Conservation (phyloP, 148 eudicot genomes). For the Rhododendron ferrugineum region DNA sequence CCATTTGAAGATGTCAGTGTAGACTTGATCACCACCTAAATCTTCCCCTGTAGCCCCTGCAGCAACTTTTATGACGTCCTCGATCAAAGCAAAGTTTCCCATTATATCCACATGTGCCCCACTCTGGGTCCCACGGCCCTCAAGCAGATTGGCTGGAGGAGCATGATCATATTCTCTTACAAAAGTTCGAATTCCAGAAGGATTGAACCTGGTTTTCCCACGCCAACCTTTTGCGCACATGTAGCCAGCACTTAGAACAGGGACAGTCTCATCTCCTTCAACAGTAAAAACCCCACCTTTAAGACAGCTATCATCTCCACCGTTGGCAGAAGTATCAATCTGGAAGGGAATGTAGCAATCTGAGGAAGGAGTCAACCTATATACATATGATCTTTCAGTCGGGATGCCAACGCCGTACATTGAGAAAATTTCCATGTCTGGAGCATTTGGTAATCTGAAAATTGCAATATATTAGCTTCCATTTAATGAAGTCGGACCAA, state of each 20-base stretch:
- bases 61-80: conserved; percentile 84
- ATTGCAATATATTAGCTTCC: not conserved
- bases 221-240: conserved; percentile 99
- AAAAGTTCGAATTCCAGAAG: conserved; percentile 67
- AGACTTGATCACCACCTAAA: conserved; percentile 85
- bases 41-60: conserved; percentile 80
- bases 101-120: conserved; percentile 93
- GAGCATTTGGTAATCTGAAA: conserved; percentile 91
- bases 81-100: conserved; percentile 92
- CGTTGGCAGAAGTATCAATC: conserved; percentile 65
- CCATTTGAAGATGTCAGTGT: conserved; percentile 81
- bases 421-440: conserved; percentile 84
- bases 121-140: conserved; percentile 96
- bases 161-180: conserved; percentile 80
- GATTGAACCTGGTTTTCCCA: conserved; percentile 82
- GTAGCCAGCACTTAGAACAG: conserved; percentile 80
- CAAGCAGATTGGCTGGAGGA: conserved; percentile 81
- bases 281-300: conserved; percentile 64
- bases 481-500: not conserved
- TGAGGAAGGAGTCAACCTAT: conserved; percentile 48
- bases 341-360: conserved; percentile 89
- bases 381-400: conserved; percentile 88
- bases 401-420: conserved; percentile 90
- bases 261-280: conserved; percentile 95
- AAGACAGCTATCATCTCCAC: conserved; percentile 39